Base-by-base conservation (phyloP, 805 yeast genomes). In the Pichia rugopelliculosa region DNA sequence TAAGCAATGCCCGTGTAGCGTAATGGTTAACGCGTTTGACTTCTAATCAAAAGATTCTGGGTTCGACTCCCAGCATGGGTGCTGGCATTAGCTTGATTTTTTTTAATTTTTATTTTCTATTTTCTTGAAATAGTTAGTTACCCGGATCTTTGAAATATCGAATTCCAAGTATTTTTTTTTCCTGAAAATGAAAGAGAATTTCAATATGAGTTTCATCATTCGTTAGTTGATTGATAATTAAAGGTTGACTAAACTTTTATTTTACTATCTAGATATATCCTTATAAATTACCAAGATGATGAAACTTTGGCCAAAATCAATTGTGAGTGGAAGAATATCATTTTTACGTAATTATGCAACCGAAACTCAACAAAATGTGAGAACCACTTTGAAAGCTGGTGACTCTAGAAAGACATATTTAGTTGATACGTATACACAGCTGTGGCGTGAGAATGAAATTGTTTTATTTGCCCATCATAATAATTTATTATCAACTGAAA, bases 321-420 rank as follows among this genome's bases (percentile, higher is more conserved):
- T 24, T 13, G 10, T 21, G 15, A 10, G 13, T 9, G 15, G 18
- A 5, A 46, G 20, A 25, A 17, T 17, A 4, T 23, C 17, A 11
- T 26, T 41, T 8, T 12, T 27, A 22, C 50, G 50, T 44, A 8
- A 23, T 15, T 47, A 36, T 47, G 50, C 55, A 15, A 45, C 52
- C 8, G 43, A 39, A 5, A 46, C 37, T 12, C 38, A 41, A 13
- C 45, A 22, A 17, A 36, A 22, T 23, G 41, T 22, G 8, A 47
- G 46, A 26, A 45, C 37, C 23, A 58, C 90, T 10, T 69, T 75
- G 47, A 90, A 90, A 63, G 79, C 79, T 17, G 59, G 72, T 40
- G 75, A 73, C 37, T 81, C 91, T 4, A 80, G 97, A 69, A 91
- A 91, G 70, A 89, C 97, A 0, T 89, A 80, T 57, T 71, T 91